These are phyloP conservation scores for Leccinum subgranulosum DNA, from an alignment of 768 basidiomycete genomes.

Conservation along the genomic window DNA sequence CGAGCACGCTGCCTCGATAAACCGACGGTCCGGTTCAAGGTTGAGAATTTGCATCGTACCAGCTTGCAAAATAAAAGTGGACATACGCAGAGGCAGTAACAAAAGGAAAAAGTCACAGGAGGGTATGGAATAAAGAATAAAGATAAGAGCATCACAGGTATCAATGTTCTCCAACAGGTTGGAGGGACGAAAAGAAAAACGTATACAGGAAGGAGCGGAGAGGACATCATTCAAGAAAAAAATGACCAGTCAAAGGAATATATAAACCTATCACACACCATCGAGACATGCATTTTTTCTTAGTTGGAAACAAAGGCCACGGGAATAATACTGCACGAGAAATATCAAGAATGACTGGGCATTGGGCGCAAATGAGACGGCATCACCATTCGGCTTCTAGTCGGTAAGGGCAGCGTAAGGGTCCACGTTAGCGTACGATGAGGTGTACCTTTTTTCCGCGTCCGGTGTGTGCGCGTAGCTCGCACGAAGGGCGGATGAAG, in stretches of 20 bases:
- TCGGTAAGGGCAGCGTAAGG: slow-evolving; percentile 17
- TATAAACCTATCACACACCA: slow-evolving; percentile 9
- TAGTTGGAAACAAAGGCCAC: neutral
- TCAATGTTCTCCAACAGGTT: slow-evolving; percentile 13
- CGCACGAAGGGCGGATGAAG: slow-evolving; percentile 1
- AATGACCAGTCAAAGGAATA: neutral
- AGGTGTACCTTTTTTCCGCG: slow-evolving; percentile 24
- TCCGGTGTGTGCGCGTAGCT: slow-evolving; percentile 9
- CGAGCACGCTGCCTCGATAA: neutral
- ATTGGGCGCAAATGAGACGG: neutral
- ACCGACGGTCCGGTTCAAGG: neutral
- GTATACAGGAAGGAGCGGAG: slow-evolving; percentile 1
- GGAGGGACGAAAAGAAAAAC: neutral
- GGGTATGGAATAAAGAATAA: slow-evolving; percentile 20
- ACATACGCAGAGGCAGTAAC: neutral
- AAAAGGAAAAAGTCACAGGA: neutral
- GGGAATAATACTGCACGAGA: neutral
- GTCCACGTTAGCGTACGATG: slow-evolving; percentile 24
- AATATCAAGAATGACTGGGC: neutral
- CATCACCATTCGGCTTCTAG: slow-evolving; percentile 5
- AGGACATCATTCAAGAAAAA: slow-evolving; percentile 3
- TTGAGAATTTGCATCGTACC: neutral
- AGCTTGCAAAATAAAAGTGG: neutral
- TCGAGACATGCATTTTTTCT: slow-evolving; percentile 16
- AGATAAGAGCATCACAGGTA: slow-evolving; percentile 17